These are phyloP conservation scores for Calonectria henricotiae DNA, from an alignment of 2,329 filamentous ascomycete species.

Conservation along the genomic window DNA sequence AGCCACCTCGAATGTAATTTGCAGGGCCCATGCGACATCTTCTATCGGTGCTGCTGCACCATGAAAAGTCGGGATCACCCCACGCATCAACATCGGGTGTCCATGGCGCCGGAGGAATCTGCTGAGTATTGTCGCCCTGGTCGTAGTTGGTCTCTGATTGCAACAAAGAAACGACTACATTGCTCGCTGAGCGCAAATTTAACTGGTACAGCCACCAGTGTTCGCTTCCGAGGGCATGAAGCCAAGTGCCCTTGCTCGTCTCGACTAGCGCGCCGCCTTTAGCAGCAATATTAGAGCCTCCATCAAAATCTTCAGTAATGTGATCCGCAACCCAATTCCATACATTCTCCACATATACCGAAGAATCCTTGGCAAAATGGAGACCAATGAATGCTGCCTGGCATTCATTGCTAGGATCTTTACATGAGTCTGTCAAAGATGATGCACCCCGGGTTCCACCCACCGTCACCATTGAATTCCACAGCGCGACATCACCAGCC, in stretches of 20 bases:
- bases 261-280: constrained; percentile 49
- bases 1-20: constrained; percentile 4
- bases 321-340: constrained; percentile 15
- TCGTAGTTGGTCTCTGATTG: constrained; percentile 66
- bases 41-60: not conserved
- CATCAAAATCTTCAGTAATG: constrained; percentile 11
- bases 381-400: constrained; percentile 7
- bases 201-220: constrained; percentile 75
- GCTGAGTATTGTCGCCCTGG: not conserved
- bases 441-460: constrained; percentile 12
- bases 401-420: constrained; percentile 7
- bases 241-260: constrained; percentile 67
- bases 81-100: not conserved
- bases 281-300: constrained; percentile 1
- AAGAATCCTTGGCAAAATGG: constrained; percentile 2
- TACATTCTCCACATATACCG: constrained; percentile 5
- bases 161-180: constrained; percentile 61
- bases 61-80: constrained; percentile 18
- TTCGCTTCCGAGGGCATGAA: constrained; percentile 66
- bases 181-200: constrained; percentile 66
- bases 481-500: not conserved
- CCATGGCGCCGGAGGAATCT: constrained; percentile 10
- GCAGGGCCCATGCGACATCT: constrained; percentile 1
- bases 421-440: not conserved
- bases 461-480: constrained; percentile 8